Conservation (phyloP, 2,329 filamentous ascomycete genomes). For the Pseudocercospora fijiensis region DNA sequence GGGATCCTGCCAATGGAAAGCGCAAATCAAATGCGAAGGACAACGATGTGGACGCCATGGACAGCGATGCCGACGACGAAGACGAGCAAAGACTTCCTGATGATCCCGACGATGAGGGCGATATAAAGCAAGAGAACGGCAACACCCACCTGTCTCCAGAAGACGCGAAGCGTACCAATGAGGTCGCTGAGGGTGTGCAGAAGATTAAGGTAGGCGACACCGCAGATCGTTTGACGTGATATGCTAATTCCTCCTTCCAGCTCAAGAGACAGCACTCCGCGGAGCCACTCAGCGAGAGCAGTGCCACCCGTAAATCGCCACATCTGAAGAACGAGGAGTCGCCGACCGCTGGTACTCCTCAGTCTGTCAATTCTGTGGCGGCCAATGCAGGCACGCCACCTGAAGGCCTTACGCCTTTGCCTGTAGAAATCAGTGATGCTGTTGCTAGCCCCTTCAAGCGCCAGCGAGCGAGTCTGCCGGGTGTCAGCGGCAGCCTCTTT, state of each 20-base stretch:
- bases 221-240: not conserved
- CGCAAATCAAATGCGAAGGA: conserved; percentile 54
- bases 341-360: conserved; percentile 45
- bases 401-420: conserved; percentile 27
- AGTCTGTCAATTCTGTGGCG: conserved; percentile 33
- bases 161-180: conserved; percentile 69
- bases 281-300: conserved; percentile 58
- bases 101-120: conserved; percentile 39
- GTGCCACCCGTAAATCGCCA: conserved; percentile 47
- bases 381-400: conserved; percentile 38
- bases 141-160: conserved; percentile 59
- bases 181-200: conserved; percentile 76
- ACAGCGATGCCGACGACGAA: conserved; percentile 72
- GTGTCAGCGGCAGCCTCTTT: conserved; percentile 33
- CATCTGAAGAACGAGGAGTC: conserved; percentile 40
- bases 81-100: conserved; percentile 61
- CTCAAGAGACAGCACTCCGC: conserved; percentile 78
- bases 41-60: conserved; percentile 63
- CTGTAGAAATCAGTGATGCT: conserved; percentile 47
- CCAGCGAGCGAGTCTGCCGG: conserved; percentile 62
- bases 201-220: conserved; percentile 68
- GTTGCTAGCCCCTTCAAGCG: conserved; percentile 75
- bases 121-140: conserved; percentile 61
- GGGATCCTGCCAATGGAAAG: conserved; percentile 51
- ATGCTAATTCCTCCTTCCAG: conserved; percentile 47